These are phyloP conservation scores for Colletotrichum tanaceti DNA, from an alignment of 2,329 filamentous ascomycete species.

Conservation along the genomic window DNA sequence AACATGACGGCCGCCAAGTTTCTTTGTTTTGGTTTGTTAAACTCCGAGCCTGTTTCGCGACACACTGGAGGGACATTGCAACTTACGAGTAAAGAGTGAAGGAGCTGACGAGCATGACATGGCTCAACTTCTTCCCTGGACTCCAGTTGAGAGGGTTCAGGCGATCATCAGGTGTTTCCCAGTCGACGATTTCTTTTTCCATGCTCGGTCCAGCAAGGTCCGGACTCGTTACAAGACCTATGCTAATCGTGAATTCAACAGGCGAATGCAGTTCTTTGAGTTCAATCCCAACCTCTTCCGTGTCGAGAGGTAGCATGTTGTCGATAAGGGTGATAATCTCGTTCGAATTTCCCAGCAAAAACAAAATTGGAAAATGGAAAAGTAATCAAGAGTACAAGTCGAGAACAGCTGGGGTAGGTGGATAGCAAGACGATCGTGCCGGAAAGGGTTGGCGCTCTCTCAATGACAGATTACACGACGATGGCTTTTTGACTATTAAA, in stretches of 20 bases:
- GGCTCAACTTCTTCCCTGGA: slow-evolving; percentile 50
- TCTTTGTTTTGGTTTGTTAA: neutral
- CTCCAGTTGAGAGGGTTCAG: slow-evolving; percentile 72
- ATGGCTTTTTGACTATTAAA: no score
- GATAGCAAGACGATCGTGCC: no score
- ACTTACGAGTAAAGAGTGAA: slow-evolving; percentile 52
- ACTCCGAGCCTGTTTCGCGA: neutral
- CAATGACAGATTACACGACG: no score
- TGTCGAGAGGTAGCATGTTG: neutral
- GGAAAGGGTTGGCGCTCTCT: no score
- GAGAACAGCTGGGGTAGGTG: no score
- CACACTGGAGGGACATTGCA: neutral
- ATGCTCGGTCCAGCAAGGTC: neutral
- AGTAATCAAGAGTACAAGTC: no score
- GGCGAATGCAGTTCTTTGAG: neutral
- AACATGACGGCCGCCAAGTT: slow-evolving; percentile 64
- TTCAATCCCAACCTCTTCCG: neutral
- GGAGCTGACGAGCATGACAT: slow-evolving; percentile 53
- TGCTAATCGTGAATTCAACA: neutral
- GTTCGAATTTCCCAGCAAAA: no score
- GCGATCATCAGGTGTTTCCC: slow-evolving; percentile 68
- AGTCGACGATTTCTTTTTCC: slow-evolving; percentile 59
- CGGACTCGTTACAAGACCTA: neutral
- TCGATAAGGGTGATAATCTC: no score
- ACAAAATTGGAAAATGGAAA: no score